Conservation (phyloP, 148 eudicot species). For the Simmondsia chinensis region DNA sequence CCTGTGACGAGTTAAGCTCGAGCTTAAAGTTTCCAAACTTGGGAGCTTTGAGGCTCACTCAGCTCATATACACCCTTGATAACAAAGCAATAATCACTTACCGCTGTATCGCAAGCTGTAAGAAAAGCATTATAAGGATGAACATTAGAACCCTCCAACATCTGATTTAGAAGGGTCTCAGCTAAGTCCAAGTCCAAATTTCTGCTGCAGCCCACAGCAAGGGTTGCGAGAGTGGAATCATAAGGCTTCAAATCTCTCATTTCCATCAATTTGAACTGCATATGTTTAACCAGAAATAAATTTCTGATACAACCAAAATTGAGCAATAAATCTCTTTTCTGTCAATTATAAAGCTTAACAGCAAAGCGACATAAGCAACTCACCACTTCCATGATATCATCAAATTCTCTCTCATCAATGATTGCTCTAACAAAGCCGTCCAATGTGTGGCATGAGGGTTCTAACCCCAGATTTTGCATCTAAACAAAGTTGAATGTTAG, state of each 20-base stretch:
- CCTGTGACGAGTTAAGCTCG: too few relatives aligned
- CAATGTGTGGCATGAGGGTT: constrained; percentile 49
- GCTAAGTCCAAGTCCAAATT: constrained; percentile 65
- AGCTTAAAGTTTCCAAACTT: too few relatives aligned
- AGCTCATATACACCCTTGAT: too few relatives aligned
- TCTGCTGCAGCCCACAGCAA: constrained; percentile 56
- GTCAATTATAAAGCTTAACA: too few relatives aligned
- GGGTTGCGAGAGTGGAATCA: constrained; percentile 58
- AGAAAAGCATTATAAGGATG: constrained; percentile 58
- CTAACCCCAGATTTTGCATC: constrained; percentile 85
- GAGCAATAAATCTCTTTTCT: too few relatives aligned
- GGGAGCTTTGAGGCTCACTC: too few relatives aligned
- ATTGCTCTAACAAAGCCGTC: constrained; percentile 64
- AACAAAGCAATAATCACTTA: constrained; percentile 19
- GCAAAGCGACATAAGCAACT: constrained; percentile 13
- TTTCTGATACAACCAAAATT: background rate
- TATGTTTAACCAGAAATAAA: constrained; percentile 6
- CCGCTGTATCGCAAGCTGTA: constrained; percentile 57
- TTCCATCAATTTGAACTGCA: constrained; percentile 66
- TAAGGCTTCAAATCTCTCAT: constrained; percentile 45
- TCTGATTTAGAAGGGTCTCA: constrained; percentile 49
- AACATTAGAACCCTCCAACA: constrained; percentile 19
- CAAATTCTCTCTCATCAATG: constrained; percentile 29
- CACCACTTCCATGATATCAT: constrained; percentile 52
- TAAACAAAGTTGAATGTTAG: constrained; percentile 26